phyloP scores from a whole-genome alignment of 2,329 filamentous ascomycete genomes.

The Pseudocercospora macadamiae region DNA sequence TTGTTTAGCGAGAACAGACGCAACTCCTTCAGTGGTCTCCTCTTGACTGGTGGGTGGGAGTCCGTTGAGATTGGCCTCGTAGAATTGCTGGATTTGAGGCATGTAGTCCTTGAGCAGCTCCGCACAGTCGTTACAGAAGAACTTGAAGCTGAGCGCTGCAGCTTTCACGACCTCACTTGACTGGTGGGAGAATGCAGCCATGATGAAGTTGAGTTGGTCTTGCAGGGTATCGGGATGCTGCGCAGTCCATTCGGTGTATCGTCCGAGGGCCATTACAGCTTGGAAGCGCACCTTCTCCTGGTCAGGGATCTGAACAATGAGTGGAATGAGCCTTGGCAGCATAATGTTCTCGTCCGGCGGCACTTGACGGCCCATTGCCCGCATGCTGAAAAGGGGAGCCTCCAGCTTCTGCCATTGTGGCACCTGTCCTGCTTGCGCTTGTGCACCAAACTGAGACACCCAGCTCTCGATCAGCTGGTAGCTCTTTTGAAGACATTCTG shows the following conservation, averaged over 20 bases:
- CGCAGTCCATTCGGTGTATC: constrained; percentile 98
- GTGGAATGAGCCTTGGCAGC: constrained; percentile 85
- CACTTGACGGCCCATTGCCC: constrained; percentile 96
- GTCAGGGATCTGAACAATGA: constrained; percentile 90
- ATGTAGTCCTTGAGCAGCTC: constrained; percentile 83
- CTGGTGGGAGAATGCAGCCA: constrained; percentile 83
- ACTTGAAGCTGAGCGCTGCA: constrained; percentile 91
- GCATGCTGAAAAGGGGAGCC: constrained; percentile 90
- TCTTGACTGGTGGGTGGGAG: constrained; percentile 87
- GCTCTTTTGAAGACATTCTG: constrained; percentile 87
- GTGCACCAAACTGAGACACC: constrained; percentile 79
- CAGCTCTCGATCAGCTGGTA: constrained; percentile 83
- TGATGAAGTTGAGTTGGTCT: constrained; percentile 92
- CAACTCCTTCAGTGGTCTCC: constrained; percentile 94
- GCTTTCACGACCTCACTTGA: constrained; percentile 91
- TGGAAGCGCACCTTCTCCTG: constrained; percentile 99
- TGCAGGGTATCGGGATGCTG: constrained; percentile 91
- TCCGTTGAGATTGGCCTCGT: constrained; percentile 83
- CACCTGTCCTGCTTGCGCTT: constrained; percentile 73
- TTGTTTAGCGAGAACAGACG: constrained; percentile 86
- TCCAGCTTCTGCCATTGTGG: constrained; percentile 97
- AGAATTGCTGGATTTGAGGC: constrained; percentile 85
- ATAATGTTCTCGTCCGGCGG: constrained; percentile 84
- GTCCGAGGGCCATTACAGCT: constrained; percentile 93
- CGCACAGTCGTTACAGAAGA: constrained; percentile 94